Evolutionary conservation across 768 basidiomycete genomes (phyloP).

Genomic region (Nevesoporus exiguus): DNA sequence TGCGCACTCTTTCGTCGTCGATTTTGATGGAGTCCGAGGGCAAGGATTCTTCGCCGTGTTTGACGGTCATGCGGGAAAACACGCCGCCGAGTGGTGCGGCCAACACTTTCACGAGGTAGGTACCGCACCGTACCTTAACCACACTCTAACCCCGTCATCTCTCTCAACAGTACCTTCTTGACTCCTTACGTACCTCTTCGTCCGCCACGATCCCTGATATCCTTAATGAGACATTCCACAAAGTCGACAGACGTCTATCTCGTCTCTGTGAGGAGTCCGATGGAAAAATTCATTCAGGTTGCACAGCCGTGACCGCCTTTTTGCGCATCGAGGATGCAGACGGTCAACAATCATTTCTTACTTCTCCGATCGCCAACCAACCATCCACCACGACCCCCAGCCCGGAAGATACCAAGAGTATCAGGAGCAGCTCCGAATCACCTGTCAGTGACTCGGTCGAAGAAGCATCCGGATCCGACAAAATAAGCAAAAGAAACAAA

Average conservation of each 20-base stretch:
- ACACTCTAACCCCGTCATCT: slow-evolving; percentile 8
- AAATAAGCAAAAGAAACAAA: slow-evolving; percentile 39
- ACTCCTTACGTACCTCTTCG: slow-evolving; percentile 60
- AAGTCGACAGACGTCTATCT: slow-evolving; percentile 82
- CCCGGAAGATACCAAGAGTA: slow-evolving; percentile 29
- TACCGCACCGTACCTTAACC: background rate
- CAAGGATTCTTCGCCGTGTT: slow-evolving; percentile 99
- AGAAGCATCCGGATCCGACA: slow-evolving; percentile 30
- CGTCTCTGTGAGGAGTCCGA: slow-evolving; percentile 81
- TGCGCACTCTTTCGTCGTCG: slow-evolving; percentile 92
- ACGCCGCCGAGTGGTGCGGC: slow-evolving; percentile 99
- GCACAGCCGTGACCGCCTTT: slow-evolving; percentile 95
- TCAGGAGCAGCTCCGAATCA: slow-evolving; percentile 39
- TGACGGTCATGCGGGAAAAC: slow-evolving; percentile 97
- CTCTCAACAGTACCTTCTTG: slow-evolving; percentile 54
- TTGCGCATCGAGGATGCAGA: slow-evolving; percentile 84
- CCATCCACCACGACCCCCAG: slow-evolving; percentile 33
- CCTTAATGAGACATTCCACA: slow-evolving; percentile 91
- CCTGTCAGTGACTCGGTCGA: slow-evolving; percentile 44
- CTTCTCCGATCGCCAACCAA: slow-evolving; percentile 24
- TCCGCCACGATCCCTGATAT: slow-evolving; percentile 72
- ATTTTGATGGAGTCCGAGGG: slow-evolving; percentile 85
- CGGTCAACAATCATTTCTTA: slow-evolving; percentile 68
- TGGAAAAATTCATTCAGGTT: slow-evolving; percentile 93
- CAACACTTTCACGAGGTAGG: slow-evolving; percentile 88